These are phyloP conservation scores for Trichoderma asperellum DNA, from an alignment of 2,329 filamentous ascomycete species.

Conservation along the genomic window DNA sequence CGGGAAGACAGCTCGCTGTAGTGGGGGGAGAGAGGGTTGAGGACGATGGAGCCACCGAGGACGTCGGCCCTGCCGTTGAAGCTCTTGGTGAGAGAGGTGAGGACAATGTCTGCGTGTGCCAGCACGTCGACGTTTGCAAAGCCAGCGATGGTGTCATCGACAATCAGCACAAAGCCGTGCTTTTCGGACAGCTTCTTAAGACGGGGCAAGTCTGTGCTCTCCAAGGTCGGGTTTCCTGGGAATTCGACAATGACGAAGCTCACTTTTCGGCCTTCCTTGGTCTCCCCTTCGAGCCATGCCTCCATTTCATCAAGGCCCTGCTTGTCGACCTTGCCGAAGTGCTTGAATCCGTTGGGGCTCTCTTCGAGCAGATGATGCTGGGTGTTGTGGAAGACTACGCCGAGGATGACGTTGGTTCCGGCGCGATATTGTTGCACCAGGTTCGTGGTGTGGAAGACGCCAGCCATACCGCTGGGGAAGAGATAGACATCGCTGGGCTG, in stretches of 20 bases:
- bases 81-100: constrained; percentile 60
- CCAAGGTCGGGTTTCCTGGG: constrained; percentile 45
- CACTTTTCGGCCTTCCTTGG: constrained; percentile 44
- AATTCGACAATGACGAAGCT: constrained; percentile 55
- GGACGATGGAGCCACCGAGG: constrained; percentile 55
- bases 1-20: constrained; percentile 44
- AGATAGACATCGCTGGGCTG: constrained; percentile 52
- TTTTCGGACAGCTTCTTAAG: constrained; percentile 47
- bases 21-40: constrained; percentile 52
- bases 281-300: constrained; percentile 47
- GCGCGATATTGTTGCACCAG: constrained; percentile 43
- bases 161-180: constrained; percentile 50
- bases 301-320: constrained; percentile 51
- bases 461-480: constrained; percentile 59
- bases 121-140: constrained; percentile 57
- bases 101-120: constrained; percentile 52
- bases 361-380: constrained; percentile 53
- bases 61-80: constrained; percentile 62
- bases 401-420: constrained; percentile 49
- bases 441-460: constrained; percentile 50
- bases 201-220: constrained; percentile 41
- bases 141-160: constrained; percentile 55
- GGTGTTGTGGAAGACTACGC: constrained; percentile 57
- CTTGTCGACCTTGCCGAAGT: constrained; percentile 51
- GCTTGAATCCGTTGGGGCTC: constrained; percentile 48